Percentiles rank a stretch among this genome's conserved stretches.
Evolutionary conservation across 768 basidiomycete genomes (phyloP).

Genomic region (Leccinum rimulosum): DNA sequence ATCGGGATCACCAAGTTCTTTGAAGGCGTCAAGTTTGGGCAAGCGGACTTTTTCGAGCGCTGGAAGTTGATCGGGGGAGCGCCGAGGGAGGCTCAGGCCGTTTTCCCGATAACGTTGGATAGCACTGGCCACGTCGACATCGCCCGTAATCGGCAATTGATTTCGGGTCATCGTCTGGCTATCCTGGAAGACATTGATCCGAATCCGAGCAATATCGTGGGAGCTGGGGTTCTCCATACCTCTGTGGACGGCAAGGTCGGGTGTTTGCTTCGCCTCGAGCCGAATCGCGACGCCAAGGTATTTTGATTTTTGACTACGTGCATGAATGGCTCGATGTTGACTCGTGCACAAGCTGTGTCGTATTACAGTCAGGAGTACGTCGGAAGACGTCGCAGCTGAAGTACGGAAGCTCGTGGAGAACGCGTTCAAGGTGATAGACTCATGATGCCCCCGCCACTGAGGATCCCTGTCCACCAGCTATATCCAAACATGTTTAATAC

Average conservation of each 20-base stretch:
- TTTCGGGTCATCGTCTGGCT: constrained; percentile 75
- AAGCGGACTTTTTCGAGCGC: constrained; percentile 91
- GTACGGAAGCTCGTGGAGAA: constrained; percentile 53
- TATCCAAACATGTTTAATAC: constrained; percentile 24
- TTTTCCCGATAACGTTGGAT: constrained; percentile 79
- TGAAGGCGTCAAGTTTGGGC: constrained; percentile 84
- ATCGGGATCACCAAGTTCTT: constrained; percentile 90
- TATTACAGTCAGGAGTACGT: constrained; percentile 91
- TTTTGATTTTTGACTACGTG: constrained; percentile 17
- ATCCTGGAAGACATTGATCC: constrained; percentile 86
- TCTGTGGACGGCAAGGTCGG: constrained; percentile 92
- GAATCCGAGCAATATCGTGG: constrained; percentile 90
- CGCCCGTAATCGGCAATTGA: constrained; percentile 67
- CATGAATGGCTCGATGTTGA: background rate
- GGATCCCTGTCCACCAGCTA: constrained; percentile 9
- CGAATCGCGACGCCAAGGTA: constrained; percentile 94
- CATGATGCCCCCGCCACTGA: too few relatives aligned
- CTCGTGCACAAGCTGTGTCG: constrained; percentile 69
- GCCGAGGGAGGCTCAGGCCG: constrained; percentile 84
- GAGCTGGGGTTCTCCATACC: constrained; percentile 95
- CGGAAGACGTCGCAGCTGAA: constrained; percentile 80
- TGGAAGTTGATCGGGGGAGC: constrained; percentile 98
- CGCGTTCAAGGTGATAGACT: constrained; percentile 31
- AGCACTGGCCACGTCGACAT: constrained; percentile 71
- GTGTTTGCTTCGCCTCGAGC: constrained; percentile 89